These are phyloP conservation scores for Microglena sp. DNA, from an alignment of 139 green algal species.

Conservation along the genomic window DNA sequence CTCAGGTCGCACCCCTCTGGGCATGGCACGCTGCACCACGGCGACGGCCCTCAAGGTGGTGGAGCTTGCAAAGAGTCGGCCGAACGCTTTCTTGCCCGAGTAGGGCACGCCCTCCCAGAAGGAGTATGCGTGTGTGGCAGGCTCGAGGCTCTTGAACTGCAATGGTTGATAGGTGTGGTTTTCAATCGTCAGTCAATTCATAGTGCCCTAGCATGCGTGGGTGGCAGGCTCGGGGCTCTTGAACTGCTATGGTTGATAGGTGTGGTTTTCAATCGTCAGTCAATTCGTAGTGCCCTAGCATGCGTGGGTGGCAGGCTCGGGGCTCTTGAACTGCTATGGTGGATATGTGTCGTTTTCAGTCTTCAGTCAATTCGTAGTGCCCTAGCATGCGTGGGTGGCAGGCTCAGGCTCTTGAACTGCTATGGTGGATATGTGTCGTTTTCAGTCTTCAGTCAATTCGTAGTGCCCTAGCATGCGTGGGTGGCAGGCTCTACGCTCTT, in stretches of 20 bases:
- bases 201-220: slow-evolving; percentile 87
- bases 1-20: slow-evolving; percentile 19
- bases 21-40: slow-evolving; percentile 73
- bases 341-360: too few relatives aligned
- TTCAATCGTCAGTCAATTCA: too few relatives aligned
- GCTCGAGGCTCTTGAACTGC: slow-evolving; percentile 52
- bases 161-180: slow-evolving; percentile 2
- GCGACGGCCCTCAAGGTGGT: slow-evolving; percentile 54
- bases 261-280: too few relatives aligned
- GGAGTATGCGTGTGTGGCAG: slow-evolving; percentile 78
- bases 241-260: slow-evolving; percentile 28
- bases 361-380: too few relatives aligned
- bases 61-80: slow-evolving; percentile 54
- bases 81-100: slow-evolving; percentile 63
- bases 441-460: too few relatives aligned
- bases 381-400: slow-evolving; percentile 81
- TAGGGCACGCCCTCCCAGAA: slow-evolving; percentile 89
- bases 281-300: too few relatives aligned
- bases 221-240: slow-evolving; percentile 55
- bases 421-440: slow-evolving; percentile 1
- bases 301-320: slow-evolving; percentile 72
- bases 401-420: slow-evolving; percentile 52
- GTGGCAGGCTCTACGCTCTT: too few relatives aligned
- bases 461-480: too few relatives aligned
- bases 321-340: slow-evolving; percentile 31